A percentile compares a stretch with the other conserved stretches of the same genome.
These are phyloP conservation scores for Tylopilus intermedius DNA, from an alignment of 768 basidiomycete genomes.

Conservation along the genomic window DNA sequence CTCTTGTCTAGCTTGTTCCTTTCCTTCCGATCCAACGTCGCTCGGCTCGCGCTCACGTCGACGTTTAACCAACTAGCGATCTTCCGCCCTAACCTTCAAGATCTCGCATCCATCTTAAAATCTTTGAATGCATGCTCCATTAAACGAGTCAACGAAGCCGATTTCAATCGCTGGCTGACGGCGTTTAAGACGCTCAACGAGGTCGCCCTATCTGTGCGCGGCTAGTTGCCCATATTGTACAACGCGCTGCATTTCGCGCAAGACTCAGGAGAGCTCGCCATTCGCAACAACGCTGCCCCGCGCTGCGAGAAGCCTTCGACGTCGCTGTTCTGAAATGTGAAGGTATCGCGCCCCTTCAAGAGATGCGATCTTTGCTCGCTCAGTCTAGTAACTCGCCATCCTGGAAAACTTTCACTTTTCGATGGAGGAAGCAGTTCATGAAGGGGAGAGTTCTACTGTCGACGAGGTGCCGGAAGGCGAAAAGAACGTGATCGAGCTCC, in stretches of 20 bases:
- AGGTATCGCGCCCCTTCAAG: slow-evolving; percentile 56
- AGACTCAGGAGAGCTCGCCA: slow-evolving; percentile 49
- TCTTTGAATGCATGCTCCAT: slow-evolving; percentile 82
- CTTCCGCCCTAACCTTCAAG: slow-evolving; percentile 37
- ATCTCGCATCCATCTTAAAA: slow-evolving; percentile 52
- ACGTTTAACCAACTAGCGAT: slow-evolving; percentile 53
- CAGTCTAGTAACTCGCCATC: too few species aligned
- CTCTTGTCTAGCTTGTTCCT: slow-evolving; percentile 57
- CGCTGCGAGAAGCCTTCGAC: slow-evolving; percentile 59
- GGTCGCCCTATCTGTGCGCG: slow-evolving; percentile 41
- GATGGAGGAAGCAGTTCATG: slow-evolving; percentile 45
- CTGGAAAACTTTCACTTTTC: too few species aligned
- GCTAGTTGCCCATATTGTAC: too few species aligned
- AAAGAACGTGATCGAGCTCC: slow-evolving; percentile 17
- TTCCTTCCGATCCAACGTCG: slow-evolving; percentile 62
- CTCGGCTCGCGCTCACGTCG: slow-evolving; percentile 65
- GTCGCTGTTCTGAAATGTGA: slow-evolving; percentile 70
- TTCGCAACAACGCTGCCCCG: slow-evolving; percentile 69
- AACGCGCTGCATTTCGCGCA: slow-evolving; percentile 48
- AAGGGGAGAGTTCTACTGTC: slow-evolving; percentile 24
- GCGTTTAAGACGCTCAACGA: slow-evolving; percentile 80
- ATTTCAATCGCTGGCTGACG: slow-evolving; percentile 78
- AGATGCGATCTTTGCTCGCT: slow-evolving; percentile 74
- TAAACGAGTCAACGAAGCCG: slow-evolving; percentile 83
- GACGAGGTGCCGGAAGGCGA: slow-evolving; percentile 27